Percentiles rank a stretch among this genome's conserved stretches.
phyloP scores from a whole-genome alignment of 192 early-diverging fungal genomes.

The Coemansia sp. region DNA sequence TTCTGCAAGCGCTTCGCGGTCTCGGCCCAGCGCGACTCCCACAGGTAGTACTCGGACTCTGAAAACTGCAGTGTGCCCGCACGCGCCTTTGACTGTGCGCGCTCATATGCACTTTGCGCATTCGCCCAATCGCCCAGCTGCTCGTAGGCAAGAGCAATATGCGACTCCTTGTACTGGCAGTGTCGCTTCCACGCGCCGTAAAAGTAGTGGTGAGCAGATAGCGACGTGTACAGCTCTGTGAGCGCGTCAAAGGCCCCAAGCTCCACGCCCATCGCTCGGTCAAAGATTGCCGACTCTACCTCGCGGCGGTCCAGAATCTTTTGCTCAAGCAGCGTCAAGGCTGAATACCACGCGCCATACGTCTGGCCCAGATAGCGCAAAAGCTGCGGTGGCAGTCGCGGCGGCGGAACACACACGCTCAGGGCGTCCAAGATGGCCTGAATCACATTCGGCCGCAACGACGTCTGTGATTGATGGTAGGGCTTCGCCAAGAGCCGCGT shows the following conservation, averaged over 20 bases:
- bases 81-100: slow-evolving; percentile 87
- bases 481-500: slow-evolving; percentile 87
- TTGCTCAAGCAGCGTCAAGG: slow-evolving; percentile 78
- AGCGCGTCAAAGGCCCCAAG: slow-evolving; percentile 90
- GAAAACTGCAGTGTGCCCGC: slow-evolving; percentile 82
- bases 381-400: slow-evolving; percentile 89
- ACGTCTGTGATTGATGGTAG: slow-evolving; percentile 80
- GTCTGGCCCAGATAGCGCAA: slow-evolving; percentile 89
- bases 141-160: slow-evolving; percentile 93
- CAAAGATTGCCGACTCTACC: slow-evolving; percentile 41
- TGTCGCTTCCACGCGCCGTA: slow-evolving; percentile 89
- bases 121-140: slow-evolving; percentile 90
- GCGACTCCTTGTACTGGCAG: slow-evolving; percentile 88
- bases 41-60: slow-evolving; percentile 94
- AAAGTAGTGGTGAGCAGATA: slow-evolving; percentile 94
- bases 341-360: slow-evolving; percentile 90
- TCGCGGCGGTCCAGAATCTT: slow-evolving; percentile 52
- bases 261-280: slow-evolving; percentile 62
- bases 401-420: slow-evolving; percentile 65
- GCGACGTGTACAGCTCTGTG: slow-evolving; percentile 73
- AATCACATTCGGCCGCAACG: slow-evolving; percentile 89
- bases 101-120: slow-evolving; percentile 89
- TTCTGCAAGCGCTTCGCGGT: slow-evolving; percentile 90
- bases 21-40: slow-evolving; percentile 97
- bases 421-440: slow-evolving; percentile 89